phyloP scores from a whole-genome alignment of 2,329 filamentous ascomycete genomes.

The Cladosporium cucumerinum region DNA sequence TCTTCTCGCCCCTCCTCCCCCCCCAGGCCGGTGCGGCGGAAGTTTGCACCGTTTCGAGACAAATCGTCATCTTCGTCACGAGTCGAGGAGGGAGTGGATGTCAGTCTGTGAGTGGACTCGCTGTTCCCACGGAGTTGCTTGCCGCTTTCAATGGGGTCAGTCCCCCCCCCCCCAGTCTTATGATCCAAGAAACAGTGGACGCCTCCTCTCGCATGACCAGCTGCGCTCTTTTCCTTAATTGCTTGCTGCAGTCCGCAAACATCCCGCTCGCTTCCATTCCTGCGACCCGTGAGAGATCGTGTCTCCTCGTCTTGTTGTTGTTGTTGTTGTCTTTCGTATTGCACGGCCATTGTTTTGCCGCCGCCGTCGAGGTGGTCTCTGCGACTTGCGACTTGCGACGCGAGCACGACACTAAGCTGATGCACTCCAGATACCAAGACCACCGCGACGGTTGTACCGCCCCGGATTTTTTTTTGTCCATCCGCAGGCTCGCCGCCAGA shows the following conservation, averaged over 20 bases:
- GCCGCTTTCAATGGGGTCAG: neutral
- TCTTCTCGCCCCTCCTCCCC: neutral
- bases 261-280: slow-evolving; percentile 1
- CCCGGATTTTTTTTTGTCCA: neutral
- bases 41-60: slow-evolving; percentile 4
- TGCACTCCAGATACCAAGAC: neutral
- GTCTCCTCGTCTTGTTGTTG: neutral
- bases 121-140: neutral
- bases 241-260: neutral
- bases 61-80: neutral
- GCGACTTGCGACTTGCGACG: neutral
- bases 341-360: neutral
- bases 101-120: too few relatives aligned
- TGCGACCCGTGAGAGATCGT: neutral
- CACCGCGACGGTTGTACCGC: neutral
- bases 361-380: neutral
- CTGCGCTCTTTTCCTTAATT: neutral
- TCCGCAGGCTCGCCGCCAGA: neutral
- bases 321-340: neutral
- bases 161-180: neutral
- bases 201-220: neutral
- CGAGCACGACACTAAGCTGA: neutral
- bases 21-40: neutral
- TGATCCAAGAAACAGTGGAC: neutral
- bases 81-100: too few relatives aligned